A percentile compares a stretch with the other conserved stretches of the same genome.
phyloP scores from a whole-genome alignment of 1,139 yeast genomes.

The Scheffersomyces parashehatae region DNA sequence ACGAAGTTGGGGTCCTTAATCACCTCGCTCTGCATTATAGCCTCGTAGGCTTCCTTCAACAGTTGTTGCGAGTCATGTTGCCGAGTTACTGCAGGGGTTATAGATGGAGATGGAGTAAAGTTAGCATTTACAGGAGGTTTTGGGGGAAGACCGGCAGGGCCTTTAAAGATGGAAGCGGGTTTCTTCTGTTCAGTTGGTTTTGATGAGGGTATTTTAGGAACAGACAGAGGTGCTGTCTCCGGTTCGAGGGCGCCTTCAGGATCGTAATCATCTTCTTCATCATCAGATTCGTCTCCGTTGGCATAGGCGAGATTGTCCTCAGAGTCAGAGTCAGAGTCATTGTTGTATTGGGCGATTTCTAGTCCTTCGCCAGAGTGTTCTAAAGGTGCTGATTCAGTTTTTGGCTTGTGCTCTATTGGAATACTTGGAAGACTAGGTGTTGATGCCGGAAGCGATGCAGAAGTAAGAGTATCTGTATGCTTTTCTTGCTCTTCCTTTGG shows the following conservation, averaged over 20 bases:
- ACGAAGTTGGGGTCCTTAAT: constrained; percentile 33
- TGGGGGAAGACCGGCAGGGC: constrained; percentile 26
- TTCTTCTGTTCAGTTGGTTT: too few relatives aligned
- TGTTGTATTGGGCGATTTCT: too few relatives aligned
- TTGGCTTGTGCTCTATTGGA: too few relatives aligned
- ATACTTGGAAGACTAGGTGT: too few relatives aligned
- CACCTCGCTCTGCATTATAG: constrained; percentile 34
- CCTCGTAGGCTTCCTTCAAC: constrained; percentile 34
- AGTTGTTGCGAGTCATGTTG: constrained; percentile 7
- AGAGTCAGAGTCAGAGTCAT: background rate
- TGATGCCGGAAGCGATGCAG: too few relatives aligned
- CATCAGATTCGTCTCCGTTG: constrained; percentile 3
- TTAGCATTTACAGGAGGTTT: constrained; percentile 29
- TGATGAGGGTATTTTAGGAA: background rate
- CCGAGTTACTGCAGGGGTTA: constrained; percentile 9
- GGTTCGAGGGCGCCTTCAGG: constrained; percentile 18
- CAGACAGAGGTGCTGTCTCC: background rate
- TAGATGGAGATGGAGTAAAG: constrained; percentile 3
- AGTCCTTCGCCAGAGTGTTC: too few relatives aligned
- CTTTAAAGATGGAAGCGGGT: too few relatives aligned
- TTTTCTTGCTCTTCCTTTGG: too few relatives aligned
- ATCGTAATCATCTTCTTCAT: constrained; percentile 24
- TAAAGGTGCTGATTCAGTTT: too few relatives aligned
- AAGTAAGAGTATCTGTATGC: too few relatives aligned
- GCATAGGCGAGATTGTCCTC: background rate